These are phyloP conservation scores for Elongisporangium anandrum DNA, from an alignment of 352 stramenopile species.

Conservation along the genomic window DNA sequence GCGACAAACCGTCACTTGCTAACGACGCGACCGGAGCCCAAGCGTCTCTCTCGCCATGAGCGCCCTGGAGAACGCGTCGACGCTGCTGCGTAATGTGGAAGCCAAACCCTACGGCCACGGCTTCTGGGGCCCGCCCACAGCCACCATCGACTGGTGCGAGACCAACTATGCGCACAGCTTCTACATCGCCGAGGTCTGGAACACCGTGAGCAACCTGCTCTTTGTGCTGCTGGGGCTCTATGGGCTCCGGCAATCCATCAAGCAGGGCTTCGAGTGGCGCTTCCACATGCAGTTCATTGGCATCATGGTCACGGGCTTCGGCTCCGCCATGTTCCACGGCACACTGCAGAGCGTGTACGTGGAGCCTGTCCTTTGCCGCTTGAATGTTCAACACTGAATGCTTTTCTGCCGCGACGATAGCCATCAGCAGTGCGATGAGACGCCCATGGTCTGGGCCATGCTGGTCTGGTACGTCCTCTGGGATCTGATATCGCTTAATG, in stretches of 20 bases:
- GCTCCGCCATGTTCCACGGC: constrained; percentile 83
- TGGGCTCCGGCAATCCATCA: constrained; percentile 54
- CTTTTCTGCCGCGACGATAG: constrained; percentile 11
- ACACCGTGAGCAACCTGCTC: constrained; percentile 78
- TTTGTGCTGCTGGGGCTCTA: constrained; percentile 78
- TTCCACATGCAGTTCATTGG: constrained; percentile 75
- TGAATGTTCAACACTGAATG: not conserved
- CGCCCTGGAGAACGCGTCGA: not conserved
- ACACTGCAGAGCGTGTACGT: constrained; percentile 73
- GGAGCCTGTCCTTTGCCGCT: not conserved
- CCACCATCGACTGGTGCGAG: constrained; percentile 88
- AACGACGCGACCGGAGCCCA: not conserved
- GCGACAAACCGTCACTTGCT: not conserved
- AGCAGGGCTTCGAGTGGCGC: constrained; percentile 65
- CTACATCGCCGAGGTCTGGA: constrained; percentile 88
- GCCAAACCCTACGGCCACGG: constrained; percentile 3
- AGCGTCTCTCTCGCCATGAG: not conserved
- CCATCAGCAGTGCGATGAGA: constrained; percentile 81
- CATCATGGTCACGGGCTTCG: constrained; percentile 77
- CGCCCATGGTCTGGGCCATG: constrained; percentile 83
- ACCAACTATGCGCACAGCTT: constrained; percentile 73
- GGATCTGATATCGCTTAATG: not conserved
- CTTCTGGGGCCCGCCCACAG: constrained; percentile 69
- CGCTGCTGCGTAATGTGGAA: not conserved
- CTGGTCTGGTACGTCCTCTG: constrained; percentile 44